Conservation (phyloP, 345 rosid species). For the Hibiscus tridactylites region DNA sequence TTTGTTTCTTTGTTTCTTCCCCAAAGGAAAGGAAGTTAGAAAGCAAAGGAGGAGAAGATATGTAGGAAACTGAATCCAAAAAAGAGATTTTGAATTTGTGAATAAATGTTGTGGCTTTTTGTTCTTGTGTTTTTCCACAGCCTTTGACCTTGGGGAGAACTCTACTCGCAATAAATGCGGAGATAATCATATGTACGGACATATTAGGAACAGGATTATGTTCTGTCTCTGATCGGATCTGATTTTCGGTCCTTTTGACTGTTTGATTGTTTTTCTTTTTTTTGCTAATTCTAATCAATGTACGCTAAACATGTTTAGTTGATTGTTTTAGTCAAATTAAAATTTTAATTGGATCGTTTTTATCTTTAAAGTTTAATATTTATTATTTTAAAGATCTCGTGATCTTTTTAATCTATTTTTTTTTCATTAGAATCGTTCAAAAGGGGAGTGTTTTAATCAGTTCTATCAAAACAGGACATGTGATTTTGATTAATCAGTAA, state of each 20-base stretch:
- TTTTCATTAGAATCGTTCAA: too few relatives aligned
- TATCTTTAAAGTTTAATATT: too few relatives aligned
- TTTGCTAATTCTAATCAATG: too few relatives aligned
- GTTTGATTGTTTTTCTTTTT: not conserved
- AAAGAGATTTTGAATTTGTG: not conserved
- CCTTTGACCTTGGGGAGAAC: not conserved
- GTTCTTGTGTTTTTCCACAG: not conserved
- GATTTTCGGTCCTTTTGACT: not conserved
- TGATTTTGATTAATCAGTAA: too few relatives aligned
- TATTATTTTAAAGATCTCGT: too few relatives aligned
- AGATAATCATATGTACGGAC: not conserved
- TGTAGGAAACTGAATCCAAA: slow-evolving; percentile 1
- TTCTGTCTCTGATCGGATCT: not conserved
- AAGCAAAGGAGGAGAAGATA: not conserved
- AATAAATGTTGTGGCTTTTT: not conserved
- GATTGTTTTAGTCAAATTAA: too few relatives aligned
- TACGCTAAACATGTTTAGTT: too few relatives aligned
- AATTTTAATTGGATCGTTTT: too few relatives aligned
- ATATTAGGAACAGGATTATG: not conserved
- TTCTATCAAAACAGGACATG: too few relatives aligned
- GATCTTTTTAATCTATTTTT: too few relatives aligned
- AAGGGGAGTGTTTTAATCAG: too few relatives aligned
- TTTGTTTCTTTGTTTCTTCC: not conserved
- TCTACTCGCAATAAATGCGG: not conserved
- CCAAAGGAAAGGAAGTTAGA: not conserved